Conservation (phyloP, 2,329 filamentous ascomycete genomes). For the Aspergillus vadensis region DNA sequence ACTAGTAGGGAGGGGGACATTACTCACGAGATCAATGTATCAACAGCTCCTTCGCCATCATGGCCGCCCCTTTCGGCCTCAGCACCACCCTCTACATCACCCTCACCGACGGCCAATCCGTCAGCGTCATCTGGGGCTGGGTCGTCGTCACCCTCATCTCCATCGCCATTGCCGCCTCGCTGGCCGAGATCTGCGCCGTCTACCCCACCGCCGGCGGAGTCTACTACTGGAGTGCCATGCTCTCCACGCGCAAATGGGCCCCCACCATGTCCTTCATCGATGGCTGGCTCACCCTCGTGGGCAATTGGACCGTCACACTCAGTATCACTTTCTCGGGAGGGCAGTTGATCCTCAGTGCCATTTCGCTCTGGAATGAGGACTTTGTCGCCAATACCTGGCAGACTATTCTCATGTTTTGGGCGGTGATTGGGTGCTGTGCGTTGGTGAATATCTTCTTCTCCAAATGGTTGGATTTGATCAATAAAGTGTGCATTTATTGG, state of each 20-base stretch:
- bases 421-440: slow-evolving; percentile 66
- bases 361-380: slow-evolving; percentile 69
- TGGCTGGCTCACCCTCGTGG: slow-evolving; percentile 71
- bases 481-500: slow-evolving; percentile 74
- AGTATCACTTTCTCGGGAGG: slow-evolving; percentile 74
- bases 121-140: slow-evolving; percentile 72
- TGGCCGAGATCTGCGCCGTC: slow-evolving; percentile 70
- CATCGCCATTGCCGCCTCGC: slow-evolving; percentile 63
- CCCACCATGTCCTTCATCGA: slow-evolving; percentile 70
- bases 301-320: slow-evolving; percentile 70
- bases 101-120: slow-evolving; percentile 67
- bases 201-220: slow-evolving; percentile 70
- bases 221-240: slow-evolving; percentile 72
- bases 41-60: slow-evolving; percentile 67
- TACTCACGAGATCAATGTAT: neutral
- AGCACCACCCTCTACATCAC: slow-evolving; percentile 70
- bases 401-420: slow-evolving; percentile 72
- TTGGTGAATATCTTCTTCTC: slow-evolving; percentile 66
- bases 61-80: slow-evolving; percentile 70
- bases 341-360: slow-evolving; percentile 67
- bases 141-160: slow-evolving; percentile 66
- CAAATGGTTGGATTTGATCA: slow-evolving; percentile 66
- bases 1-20: neutral
- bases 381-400: slow-evolving; percentile 69
- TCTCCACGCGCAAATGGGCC: slow-evolving; percentile 65